A percentile compares a stretch with the other conserved stretches of the same genome.
Evolutionary conservation across 2,329 filamentous ascomycete genomes (phyloP).

Genomic region (Calonectria hawksworthii): DNA sequence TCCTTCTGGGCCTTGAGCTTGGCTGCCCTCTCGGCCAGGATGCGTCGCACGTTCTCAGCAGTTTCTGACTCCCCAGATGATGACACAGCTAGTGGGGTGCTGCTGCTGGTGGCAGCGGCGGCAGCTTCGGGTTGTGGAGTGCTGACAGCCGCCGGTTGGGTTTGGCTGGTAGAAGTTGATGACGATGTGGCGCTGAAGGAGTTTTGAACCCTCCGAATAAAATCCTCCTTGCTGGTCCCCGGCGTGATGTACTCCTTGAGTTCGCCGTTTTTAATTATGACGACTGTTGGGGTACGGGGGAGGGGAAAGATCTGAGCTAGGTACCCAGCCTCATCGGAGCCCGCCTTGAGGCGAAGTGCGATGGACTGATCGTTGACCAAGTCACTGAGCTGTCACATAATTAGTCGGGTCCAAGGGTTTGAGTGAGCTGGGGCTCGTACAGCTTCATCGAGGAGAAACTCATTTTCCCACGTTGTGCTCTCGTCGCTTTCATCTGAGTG

Average conservation of each 20-base stretch:
- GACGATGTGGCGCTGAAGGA: constrained; percentile 49
- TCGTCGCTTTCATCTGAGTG: constrained; percentile 66
- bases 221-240: constrained; percentile 75
- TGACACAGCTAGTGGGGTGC: constrained; percentile 34
- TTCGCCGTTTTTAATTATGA: constrained; percentile 85
- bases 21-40: constrained; percentile 66
- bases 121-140: constrained; percentile 38
- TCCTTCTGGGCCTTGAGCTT: constrained; percentile 58
- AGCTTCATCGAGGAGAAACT: constrained; percentile 71
- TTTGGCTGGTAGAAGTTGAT: constrained; percentile 22
- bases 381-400: constrained; percentile 62
- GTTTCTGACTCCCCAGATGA: constrained; percentile 40
- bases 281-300: constrained; percentile 81
- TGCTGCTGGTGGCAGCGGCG: constrained; percentile 21
- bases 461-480: constrained; percentile 80
- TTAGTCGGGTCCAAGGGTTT: constrained; percentile 27
- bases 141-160: constrained; percentile 32
- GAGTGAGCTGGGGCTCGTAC: constrained; percentile 57
- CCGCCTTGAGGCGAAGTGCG: constrained; percentile 77
- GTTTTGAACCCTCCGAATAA: constrained; percentile 62
- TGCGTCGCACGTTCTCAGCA: constrained; percentile 51
- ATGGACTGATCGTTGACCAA: constrained; percentile 75
- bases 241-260: constrained; percentile 82
- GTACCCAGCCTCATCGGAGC: constrained; percentile 85
- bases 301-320: constrained; percentile 87